Evolutionary conservation across 1,284 basidiomycete species (phyloP), one percentile per base, ranked within the genome.

Genomic region (Pseudozyma tsukubaensis): DNA sequence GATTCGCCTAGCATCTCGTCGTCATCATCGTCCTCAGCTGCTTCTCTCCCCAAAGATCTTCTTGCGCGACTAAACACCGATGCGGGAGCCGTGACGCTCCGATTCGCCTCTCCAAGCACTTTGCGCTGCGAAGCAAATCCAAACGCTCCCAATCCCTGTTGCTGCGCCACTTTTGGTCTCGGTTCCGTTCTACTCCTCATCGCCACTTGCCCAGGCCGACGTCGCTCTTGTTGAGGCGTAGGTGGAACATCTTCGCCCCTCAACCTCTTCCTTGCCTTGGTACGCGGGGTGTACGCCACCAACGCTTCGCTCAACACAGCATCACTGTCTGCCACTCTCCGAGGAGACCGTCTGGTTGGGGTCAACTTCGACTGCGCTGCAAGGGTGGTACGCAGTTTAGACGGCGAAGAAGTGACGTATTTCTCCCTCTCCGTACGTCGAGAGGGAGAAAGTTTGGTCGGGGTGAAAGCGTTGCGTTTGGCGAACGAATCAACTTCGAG

Each of bases 171-270:
- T 40, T 64, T 61, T 14, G 60, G 60, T 16, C 34, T 42, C 19
- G 44, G 34, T n/a, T 21, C 50, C 44, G 10, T n/a, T 2, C 50
- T 21, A 13, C 34, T 55, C 16, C 49, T 40, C 24, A 2, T 19
- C 51, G 14, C 50, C 13, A 12, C 66, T 36, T n/a, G 40, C 11
- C 4, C 43, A 3, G 24, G 24, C 24, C 24, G 24, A 29, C 24
- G 24, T 29, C 24, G 24, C 24, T 29, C 24, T 1, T 44, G 24
- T 7, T 54, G 24, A 5, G 77, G 78, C 10, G 78, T 79, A 0
- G 69, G 70, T 1, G 78, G 78, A 1, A 81, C 74, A 21, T 77
- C 73, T 56, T 81, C 79, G 2, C 79, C 79, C n/a, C 79, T 36
- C 50, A 81, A 60, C 19, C 79, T 49, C 62, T 81, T 81, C 13